Percentiles rank a stretch among this genome's conserved stretches.
phyloP scores from a whole-genome alignment of 768 basidiomycete genomes.

The Lentinula lateritia region DNA sequence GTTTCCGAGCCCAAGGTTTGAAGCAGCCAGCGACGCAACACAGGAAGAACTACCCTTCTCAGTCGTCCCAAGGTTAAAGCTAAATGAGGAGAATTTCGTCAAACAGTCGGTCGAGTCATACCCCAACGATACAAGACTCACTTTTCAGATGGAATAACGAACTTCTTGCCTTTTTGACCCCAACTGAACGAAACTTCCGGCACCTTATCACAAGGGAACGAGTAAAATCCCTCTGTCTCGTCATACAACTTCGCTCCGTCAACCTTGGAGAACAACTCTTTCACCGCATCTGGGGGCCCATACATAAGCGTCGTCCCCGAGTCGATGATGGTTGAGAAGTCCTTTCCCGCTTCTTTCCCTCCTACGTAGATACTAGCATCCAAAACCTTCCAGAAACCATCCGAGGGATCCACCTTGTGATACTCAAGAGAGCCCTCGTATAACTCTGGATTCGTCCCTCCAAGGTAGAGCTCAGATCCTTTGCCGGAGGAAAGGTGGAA shows the following conservation, averaged over 20 bases:
- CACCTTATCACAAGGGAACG: slow-evolving; percentile 25
- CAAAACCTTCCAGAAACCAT: slow-evolving; percentile 21
- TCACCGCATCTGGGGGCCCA: slow-evolving; percentile 18
- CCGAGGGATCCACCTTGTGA: slow-evolving; percentile 13
- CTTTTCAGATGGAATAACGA: slow-evolving; percentile 38
- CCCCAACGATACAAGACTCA: not conserved
- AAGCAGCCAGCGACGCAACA: not conserved
- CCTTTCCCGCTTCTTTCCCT: slow-evolving; percentile 3
- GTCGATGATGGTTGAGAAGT: slow-evolving; percentile 26
- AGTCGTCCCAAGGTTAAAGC: not conserved
- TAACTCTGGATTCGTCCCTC: slow-evolving; percentile 37
- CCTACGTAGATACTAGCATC: slow-evolving; percentile 13
- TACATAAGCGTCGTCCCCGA: slow-evolving; percentile 31
- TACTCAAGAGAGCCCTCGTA: slow-evolving; percentile 39
- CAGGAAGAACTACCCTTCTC: not conserved
- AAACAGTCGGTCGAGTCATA: not conserved
- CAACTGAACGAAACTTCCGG: slow-evolving; percentile 28
- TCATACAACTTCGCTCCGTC: slow-evolving; percentile 17
- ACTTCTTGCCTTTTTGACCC: slow-evolving; percentile 25
- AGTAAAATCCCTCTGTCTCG: slow-evolving; percentile 15
- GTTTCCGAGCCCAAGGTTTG: not conserved
- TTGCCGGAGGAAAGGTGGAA: slow-evolving; percentile 35
- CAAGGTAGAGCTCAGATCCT: slow-evolving; percentile 46
- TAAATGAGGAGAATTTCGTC: not conserved
- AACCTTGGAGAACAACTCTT: slow-evolving; percentile 20